Conservation (phyloP, 352 stramenopile species). For the Aphanomyces euteiches region DNA sequence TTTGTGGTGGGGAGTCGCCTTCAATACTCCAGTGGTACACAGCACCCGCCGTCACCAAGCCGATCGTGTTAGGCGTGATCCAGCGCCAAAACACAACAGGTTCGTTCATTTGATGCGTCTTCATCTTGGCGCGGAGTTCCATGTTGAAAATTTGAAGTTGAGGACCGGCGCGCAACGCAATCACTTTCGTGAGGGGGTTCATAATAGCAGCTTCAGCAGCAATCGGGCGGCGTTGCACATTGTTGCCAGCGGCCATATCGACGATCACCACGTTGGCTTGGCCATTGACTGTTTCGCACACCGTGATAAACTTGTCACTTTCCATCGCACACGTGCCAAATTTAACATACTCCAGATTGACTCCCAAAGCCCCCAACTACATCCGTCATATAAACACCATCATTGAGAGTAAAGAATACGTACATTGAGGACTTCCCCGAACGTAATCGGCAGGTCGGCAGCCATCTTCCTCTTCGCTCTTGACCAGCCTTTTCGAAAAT, state of each 20-base stretch:
- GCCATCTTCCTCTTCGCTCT: slow-evolving; percentile 19
- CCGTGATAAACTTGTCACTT: slow-evolving; percentile 95
- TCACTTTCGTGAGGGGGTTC: slow-evolving; percentile 96
- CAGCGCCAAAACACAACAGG: slow-evolving; percentile 98
- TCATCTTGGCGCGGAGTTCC: slow-evolving; percentile 98
- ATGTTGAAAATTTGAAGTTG: slow-evolving; percentile 99
- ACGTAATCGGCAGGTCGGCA: slow-evolving; percentile 80
- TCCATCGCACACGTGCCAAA: slow-evolving; percentile 95
- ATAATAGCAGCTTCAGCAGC: slow-evolving; percentile 99
- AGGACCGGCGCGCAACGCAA: slow-evolving; percentile 81
- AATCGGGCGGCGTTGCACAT: slow-evolving; percentile 92
- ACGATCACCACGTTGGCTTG: slow-evolving; percentile 90
- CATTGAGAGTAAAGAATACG: slow-evolving; percentile 32
- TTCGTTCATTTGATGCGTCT: slow-evolving; percentile 91
- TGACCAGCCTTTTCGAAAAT: slow-evolving; percentile 32
- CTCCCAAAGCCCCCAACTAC: slow-evolving; percentile 79
- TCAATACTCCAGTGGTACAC: slow-evolving; percentile 99
- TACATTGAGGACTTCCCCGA: slow-evolving; percentile 89
- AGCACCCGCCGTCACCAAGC: slow-evolving; percentile 92
- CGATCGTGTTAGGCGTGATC: slow-evolving; percentile 96
- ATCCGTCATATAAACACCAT: slow-evolving; percentile 9
- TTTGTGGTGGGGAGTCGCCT: slow-evolving; percentile 84
- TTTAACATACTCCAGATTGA: slow-evolving; percentile 90
- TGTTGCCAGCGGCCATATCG: slow-evolving; percentile 85
- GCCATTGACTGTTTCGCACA: slow-evolving; percentile 89